Base-by-base conservation (phyloP, 306 rosid genomes). In the Potentilla sterilis region DNA sequence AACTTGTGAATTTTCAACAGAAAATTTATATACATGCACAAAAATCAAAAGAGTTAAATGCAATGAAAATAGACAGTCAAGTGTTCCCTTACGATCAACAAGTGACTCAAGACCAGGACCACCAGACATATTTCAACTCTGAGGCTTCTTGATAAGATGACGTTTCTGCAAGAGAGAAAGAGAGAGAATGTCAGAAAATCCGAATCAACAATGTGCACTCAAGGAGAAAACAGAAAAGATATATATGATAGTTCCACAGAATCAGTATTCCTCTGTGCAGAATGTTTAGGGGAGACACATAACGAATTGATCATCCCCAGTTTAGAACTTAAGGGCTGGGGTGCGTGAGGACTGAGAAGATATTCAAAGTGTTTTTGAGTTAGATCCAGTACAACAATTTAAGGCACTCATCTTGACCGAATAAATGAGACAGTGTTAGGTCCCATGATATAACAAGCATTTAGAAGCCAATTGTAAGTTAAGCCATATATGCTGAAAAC, bases 51-150 rank as follows among this genome's bases (percentile, higher is more conserved):
- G 16, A 7, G 10, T 18, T 28, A 24, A 40, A 24, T 21, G 46
- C 41, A 3, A 32, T 21, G 32, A 63, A 66, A 58, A 67, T 10
- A 67, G 28, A 47, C 38, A 43, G 47, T 24, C 6, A 19, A 35
- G 63, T 55, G 47, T 77, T 65, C 40, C 34, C 87, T 47, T 80
- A 87, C 91, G 88, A 74, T 87, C 91, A 41, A 87, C 91, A 24
- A 87, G 87, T 64, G 91, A 70, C 78, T 87, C 91, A 13, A 87
- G 91, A 47, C 86, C 82, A 74, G 83, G 83, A 22, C 85, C 85
- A 69, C 72, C 75, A 6, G 87, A 86, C 91, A 87, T 87, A 16
- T 37, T 80, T 54, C 62, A 71, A 71, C 11, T 62, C 67, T 61
- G 19, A 73, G 35, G 42, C 62, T 69, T 63, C 82, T 32, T 28